These are phyloP conservation scores for Neurospora sp. DNA, from an alignment of 495 filamentous ascomycete species.

Conservation along the genomic window DNA sequence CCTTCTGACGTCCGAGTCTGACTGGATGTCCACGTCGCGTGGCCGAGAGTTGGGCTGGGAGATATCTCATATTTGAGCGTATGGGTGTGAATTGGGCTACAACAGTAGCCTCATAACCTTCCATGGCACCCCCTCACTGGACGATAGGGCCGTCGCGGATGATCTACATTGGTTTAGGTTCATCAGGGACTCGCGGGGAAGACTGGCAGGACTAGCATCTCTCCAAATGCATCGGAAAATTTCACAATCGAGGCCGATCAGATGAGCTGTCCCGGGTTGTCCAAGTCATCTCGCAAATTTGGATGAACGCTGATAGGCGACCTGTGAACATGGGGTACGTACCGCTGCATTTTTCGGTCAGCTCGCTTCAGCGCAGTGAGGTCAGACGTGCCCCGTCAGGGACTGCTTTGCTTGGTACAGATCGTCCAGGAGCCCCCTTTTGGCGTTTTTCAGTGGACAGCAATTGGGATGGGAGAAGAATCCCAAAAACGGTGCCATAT, in stretches of 20 bases:
- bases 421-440: not conserved
- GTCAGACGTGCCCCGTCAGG: conserved; percentile 11
- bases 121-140: not conserved
- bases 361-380: conserved; percentile 19
- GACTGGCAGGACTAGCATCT: not conserved
- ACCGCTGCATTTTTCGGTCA: not conserved
- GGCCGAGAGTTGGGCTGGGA: not conserved
- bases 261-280: not conserved
- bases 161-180: not conserved
- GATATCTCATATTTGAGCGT: not conserved
- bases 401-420: not conserved
- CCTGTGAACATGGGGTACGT: not conserved
- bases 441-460: not conserved
- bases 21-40: not conserved
- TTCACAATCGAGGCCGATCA: not conserved
- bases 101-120: not conserved
- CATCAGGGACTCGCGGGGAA: not conserved
- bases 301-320: conserved; percentile 6
- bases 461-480: not conserved
- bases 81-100: not conserved
- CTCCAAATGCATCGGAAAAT: not conserved
- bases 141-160: not conserved
- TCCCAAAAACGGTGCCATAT: not conserved
- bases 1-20: not conserved
- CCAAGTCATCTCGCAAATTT: conserved; percentile 5